Evolutionary conservation across 139 green algal genomes (phyloP).

Genomic region (Coelastrella sp.): DNA sequence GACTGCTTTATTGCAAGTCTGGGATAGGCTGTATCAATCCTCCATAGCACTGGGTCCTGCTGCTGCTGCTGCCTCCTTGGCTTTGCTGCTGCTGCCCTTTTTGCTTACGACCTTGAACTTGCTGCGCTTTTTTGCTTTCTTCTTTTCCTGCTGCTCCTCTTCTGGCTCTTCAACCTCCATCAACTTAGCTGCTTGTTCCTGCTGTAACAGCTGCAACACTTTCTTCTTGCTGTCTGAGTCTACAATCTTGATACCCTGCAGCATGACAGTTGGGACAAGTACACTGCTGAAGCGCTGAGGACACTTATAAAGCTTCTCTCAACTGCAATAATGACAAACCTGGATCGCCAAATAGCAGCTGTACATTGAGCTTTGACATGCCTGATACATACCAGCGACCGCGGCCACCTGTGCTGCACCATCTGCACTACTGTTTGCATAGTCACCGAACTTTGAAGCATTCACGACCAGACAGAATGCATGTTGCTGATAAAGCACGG

Average conservation of each 20-base stretch:
- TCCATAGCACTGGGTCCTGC: conserved; percentile 7
- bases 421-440: background rate
- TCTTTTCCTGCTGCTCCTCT: background rate
- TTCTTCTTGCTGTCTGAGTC: conserved; percentile 36
- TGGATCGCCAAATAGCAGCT: no score
- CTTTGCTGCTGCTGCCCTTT: conserved; percentile 12
- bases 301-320: no score
- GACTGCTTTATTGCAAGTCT: no score
- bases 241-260: conserved; percentile 46
- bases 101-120: conserved; percentile 32
- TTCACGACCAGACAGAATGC: no score
- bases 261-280: background rate
- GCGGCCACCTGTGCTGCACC: background rate
- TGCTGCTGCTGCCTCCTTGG: background rate
- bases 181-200: conserved; percentile 42
- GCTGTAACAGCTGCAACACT: conserved; percentile 41
- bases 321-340: no score
- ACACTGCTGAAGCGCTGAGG: no score
- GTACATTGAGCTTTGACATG: no score
- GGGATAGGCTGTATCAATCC: background rate
- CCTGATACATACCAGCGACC: background rate
- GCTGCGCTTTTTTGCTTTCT: conserved; percentile 29
- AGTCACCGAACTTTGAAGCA: no score
- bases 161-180: conserved; percentile 36
- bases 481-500: no score